A percentile compares a stretch with the other conserved stretches of the same genome.
Conservation (phyloP, 2,329 filamentous ascomycete genomes). For the Diplodia seriata region DNA sequence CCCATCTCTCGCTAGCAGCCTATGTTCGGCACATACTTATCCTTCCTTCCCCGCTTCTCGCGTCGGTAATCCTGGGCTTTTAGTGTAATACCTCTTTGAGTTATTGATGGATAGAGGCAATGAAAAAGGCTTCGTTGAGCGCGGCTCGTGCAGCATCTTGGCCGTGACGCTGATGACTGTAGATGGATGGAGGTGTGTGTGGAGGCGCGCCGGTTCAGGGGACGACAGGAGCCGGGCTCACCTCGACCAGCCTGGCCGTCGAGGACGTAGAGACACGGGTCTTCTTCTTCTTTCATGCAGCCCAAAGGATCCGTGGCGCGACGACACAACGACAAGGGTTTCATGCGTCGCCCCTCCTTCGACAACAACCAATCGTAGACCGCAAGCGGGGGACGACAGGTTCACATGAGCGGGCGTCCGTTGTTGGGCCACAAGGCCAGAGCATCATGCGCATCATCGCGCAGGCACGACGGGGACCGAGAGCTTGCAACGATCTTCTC, state of each 20-base stretch:
- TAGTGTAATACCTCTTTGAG: slow-evolving; percentile 8
- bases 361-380: neutral
- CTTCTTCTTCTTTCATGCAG: neutral
- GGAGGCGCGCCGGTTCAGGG: neutral
- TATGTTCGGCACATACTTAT: slow-evolving; percentile 7
- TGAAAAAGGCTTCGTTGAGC: neutral
- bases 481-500: neutral
- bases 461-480: neutral
- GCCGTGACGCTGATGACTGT: neutral
- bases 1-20: neutral
- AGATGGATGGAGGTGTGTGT: neutral
- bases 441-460: neutral
- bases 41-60: slow-evolving; percentile 15
- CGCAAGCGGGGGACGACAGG: neutral
- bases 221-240: neutral
- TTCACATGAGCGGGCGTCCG: neutral
- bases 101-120: slow-evolving; percentile 16
- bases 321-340: neutral
- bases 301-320: neutral
- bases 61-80: slow-evolving; percentile 10
- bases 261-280: neutral
- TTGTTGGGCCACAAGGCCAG: too few species aligned
- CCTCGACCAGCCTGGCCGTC: neutral
- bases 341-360: neutral
- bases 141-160: neutral